Evolutionary conservation across 768 basidiomycete genomes (phyloP).

Genomic region (Lentinula sp.): DNA sequence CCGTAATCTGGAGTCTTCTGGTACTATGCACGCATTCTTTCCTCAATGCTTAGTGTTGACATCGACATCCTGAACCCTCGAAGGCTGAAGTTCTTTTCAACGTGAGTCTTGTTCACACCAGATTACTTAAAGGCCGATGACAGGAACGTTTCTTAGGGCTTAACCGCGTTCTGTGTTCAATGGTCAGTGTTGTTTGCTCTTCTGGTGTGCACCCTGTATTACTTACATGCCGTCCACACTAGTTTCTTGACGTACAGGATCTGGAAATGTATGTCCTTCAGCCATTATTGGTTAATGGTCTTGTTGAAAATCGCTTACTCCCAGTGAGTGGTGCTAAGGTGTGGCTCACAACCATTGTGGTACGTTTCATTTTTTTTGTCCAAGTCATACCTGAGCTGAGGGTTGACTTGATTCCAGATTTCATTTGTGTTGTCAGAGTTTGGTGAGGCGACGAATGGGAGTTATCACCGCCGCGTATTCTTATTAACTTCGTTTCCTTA

Average conservation of each 20-base stretch:
- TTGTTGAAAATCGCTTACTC: neutral
- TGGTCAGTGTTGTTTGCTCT: conserved; percentile 22
- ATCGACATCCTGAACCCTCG: neutral
- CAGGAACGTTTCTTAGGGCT: conserved; percentile 20
- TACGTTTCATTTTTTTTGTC: conserved; percentile 14
- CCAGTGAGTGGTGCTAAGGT: conserved; percentile 39
- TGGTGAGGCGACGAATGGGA: conserved; percentile 15
- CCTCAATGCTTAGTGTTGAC: neutral
- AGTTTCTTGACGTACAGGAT: conserved; percentile 41
- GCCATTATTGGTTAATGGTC: neutral
- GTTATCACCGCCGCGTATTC: neutral
- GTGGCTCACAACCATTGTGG: conserved; percentile 25
- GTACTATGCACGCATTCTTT: conserved; percentile 16
- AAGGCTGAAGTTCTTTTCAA: conserved; percentile 47
- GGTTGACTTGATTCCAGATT: conserved; percentile 12
- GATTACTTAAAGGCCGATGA: neutral
- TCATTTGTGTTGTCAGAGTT: conserved; percentile 34
- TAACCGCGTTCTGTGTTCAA: conserved; percentile 46
- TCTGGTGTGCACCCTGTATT: neutral
- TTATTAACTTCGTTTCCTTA: conserved; percentile 1
- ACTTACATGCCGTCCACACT: neutral
- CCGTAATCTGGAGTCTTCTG: conserved; percentile 35
- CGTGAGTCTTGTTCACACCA: conserved; percentile 17
- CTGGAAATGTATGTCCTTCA: conserved; percentile 32
- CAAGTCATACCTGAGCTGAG: neutral